These are phyloP conservation scores for Vickermania ingenoplastis DNA, from an alignment of 208 protist species.

Conservation along the genomic window DNA sequence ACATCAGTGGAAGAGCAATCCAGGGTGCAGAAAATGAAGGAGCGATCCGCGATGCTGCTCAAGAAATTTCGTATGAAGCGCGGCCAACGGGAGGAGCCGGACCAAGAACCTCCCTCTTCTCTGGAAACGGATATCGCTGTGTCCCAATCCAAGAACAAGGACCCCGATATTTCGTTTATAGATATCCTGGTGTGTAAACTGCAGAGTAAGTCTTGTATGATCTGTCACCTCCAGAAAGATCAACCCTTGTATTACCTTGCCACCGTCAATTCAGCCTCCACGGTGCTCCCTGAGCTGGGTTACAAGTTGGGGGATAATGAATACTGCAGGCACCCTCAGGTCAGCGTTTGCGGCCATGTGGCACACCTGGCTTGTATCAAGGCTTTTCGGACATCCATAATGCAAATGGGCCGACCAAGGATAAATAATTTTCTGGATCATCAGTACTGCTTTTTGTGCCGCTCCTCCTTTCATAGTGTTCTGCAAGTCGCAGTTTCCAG, in stretches of 20 bases:
- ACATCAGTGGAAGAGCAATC: neutral
- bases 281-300: neutral
- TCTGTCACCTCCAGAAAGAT: neutral
- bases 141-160: too few species aligned
- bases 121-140: too few species aligned
- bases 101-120: too few species aligned
- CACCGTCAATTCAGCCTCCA: neutral
- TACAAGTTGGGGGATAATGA: neutral
- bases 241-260: neutral
- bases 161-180: neutral
- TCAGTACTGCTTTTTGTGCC: too few species aligned
- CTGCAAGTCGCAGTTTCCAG: too few species aligned
- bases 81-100: neutral
- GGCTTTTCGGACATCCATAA: neutral
- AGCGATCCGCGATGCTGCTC: neutral
- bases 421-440: too few species aligned
- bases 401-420: too few species aligned
- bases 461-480: too few species aligned
- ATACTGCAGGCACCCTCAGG: neutral
- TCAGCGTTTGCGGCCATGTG: neutral
- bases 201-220: neutral
- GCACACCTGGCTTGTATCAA: neutral
- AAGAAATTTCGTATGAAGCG: neutral
- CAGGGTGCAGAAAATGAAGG: neutral
- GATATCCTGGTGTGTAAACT: neutral